Evolutionary conservation across 306 rosid species (phyloP), one percentile per base, ranked within the genome.

Genomic region (Dicorynia guianensis): DNA sequence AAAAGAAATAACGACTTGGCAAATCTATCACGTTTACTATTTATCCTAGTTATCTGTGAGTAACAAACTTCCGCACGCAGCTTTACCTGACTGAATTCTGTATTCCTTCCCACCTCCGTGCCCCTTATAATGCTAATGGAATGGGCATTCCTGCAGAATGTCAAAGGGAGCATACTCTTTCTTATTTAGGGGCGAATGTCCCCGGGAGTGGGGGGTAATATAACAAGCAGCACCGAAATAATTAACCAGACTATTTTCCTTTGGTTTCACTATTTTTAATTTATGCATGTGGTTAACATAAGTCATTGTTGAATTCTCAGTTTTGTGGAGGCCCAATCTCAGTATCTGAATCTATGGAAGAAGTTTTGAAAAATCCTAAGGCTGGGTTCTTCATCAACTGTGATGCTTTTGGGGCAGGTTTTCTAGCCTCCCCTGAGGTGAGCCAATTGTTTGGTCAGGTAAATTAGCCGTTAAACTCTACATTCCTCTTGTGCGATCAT

Each of bases 241-340:
- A n/a, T 60, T 18, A 8, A 33, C 4, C 4, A 12, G 14, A 12
- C 6, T 50, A 52, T 38, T 25, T 53, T 4, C 33, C 1, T 39
- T 36, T 67, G 30, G 56, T 57, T 42, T 34, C 12, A 1, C 13
- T 40, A 3, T 0, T 63, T 76, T 47, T 63, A 13, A 6, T 49
- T 64, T 4, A 38, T 52, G 47, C 25, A 38, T 60, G 19, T 0
- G 4, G 4, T 7, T 11, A 67, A 17, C 52, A 39, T 56, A 25
- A 36, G 3, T 75, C n/a, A 33, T 64, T 67, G 59, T 68, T 69
- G 5, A 18, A 48, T 83, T 63, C n/a, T 61, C 85, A 95, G 99
- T 95, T 92, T 81, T 97, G 99, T 25, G 99, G 99, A 48, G 99
- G 99, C 25, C 99, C 97, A 77, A 95, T 95, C 57, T 90, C 97